phyloP scores from a whole-genome alignment of 1,284 basidiomycete species.

The Chalciporus sp. region DNA sequence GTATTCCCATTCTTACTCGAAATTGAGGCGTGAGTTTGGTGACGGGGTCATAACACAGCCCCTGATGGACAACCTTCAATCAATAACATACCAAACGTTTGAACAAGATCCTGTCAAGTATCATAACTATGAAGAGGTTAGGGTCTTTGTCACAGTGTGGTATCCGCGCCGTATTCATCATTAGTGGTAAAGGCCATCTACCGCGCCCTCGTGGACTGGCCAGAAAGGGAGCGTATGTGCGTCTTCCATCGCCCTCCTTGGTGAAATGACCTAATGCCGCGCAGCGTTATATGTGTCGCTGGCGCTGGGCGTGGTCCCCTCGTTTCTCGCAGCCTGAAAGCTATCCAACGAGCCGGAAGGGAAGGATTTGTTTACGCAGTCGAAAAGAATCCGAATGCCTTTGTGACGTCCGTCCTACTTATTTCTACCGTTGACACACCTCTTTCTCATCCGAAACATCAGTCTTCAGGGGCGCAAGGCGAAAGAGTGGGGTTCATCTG shows the following conservation, averaged over 20 bases:
- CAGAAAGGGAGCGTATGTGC: constrained; percentile 59
- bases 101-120: constrained; percentile 99
- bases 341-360: constrained; percentile 70
- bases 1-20: constrained; percentile 38
- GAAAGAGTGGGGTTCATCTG: constrained; percentile 83
- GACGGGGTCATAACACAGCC: constrained; percentile 55
- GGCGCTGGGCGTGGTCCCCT: constrained; percentile 96
- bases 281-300: constrained; percentile 84
- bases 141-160: constrained; percentile 14
- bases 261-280: constrained; percentile 23
- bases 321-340: constrained; percentile 84
- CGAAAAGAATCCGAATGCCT: constrained; percentile 96
- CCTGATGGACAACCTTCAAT: constrained; percentile 95
- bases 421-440: constrained; percentile 6
- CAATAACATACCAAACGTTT: constrained; percentile 95
- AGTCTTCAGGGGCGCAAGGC: constrained; percentile 83
- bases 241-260: constrained; percentile 20
- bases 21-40: constrained; percentile 4
- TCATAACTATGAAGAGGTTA: constrained; percentile 89
- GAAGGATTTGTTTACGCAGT: constrained; percentile 82
- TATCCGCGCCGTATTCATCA: constrained; percentile 11
- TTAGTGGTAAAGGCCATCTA: constrained; percentile 67
- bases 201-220: constrained; percentile 77
- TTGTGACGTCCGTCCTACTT: constrained; percentile 72
- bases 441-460: constrained; percentile 24